These are phyloP conservation scores for Eragrostis tef DNA, from an alignment of 202 grass and related monocot genomes.

Conservation along the genomic window DNA sequence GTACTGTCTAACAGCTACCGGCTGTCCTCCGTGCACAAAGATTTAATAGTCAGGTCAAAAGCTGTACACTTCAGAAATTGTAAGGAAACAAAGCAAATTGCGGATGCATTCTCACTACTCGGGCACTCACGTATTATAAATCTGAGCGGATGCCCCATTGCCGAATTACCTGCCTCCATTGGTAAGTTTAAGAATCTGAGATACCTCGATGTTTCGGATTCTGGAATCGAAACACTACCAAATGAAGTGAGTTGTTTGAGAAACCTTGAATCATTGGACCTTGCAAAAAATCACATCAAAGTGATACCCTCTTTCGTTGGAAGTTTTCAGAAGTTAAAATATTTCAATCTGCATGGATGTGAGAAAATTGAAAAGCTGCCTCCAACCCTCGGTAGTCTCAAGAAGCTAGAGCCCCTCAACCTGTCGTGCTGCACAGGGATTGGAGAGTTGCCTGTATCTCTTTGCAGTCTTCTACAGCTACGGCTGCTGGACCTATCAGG, in stretches of 20 bases:
- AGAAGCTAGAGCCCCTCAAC: background rate
- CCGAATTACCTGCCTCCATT: too few species aligned
- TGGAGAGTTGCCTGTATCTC: background rate
- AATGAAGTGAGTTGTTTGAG: background rate
- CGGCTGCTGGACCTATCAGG: slow-evolving; percentile 44
- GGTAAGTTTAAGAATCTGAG: background rate
- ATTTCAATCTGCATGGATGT: slow-evolving; percentile 43
- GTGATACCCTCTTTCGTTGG: slow-evolving; percentile 21
- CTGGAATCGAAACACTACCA: slow-evolving; percentile 6
- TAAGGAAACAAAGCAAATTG: too few species aligned
- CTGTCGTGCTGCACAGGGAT: background rate
- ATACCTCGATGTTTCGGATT: slow-evolving; percentile 20
- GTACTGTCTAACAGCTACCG: too few species aligned
- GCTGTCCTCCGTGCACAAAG: too few species aligned
- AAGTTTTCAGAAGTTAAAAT: slow-evolving; percentile 12
- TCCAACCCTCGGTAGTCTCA: background rate
- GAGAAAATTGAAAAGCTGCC: slow-evolving; percentile 14
- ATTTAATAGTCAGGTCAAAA: too few species aligned
- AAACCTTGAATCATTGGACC: slow-evolving; percentile 30
- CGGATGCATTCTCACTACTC: too few species aligned
- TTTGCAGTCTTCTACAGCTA: slow-evolving; percentile 22
- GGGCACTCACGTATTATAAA: too few species aligned
- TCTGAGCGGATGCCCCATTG: too few species aligned
- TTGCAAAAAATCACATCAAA: slow-evolving; percentile 26
- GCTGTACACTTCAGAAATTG: too few species aligned